Conservation (phyloP, 768 basidiomycete genomes). For the Mrakia hoshinonis region DNA sequence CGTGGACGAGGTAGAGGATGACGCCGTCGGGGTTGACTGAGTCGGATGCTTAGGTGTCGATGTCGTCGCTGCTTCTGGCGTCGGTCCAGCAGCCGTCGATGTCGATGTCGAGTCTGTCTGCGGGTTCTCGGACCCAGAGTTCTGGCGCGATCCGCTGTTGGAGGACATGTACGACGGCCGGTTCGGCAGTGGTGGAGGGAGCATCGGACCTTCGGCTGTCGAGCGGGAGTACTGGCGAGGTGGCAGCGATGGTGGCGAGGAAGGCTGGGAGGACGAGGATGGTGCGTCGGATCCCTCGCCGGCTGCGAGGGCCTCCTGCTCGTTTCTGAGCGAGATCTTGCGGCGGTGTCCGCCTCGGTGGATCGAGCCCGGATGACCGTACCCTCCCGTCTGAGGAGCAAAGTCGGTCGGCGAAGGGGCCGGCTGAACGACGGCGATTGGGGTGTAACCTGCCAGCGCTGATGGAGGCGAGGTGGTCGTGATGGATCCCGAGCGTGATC, state of each 20-base stretch:
- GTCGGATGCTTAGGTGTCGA: not conserved
- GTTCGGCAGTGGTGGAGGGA: not conserved
- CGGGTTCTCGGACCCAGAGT: not conserved
- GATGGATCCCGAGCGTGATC: not conserved
- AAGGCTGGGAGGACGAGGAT: not conserved
- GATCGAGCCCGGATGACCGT: not conserved
- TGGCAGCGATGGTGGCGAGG: not conserved
- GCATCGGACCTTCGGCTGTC: conserved; percentile 1
- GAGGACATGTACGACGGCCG: not conserved
- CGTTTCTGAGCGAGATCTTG: conserved; percentile 11
- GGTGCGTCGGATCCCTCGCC: not conserved
- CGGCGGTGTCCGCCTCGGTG: not conserved
- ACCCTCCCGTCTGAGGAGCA: not conserved
- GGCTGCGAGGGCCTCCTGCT: not conserved
- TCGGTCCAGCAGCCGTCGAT: not conserved
- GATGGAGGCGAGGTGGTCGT: not conserved
- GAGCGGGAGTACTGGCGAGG: not conserved
- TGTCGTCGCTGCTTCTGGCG: not conserved
- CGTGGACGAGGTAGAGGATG: not conserved
- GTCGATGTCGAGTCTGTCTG: not conserved
- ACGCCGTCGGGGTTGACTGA: not conserved
- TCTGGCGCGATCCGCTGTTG: not conserved
- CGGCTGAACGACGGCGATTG: not conserved
- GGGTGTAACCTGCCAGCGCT: not conserved
- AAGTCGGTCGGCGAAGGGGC: not conserved